Evolutionary conservation across 257 asterid species (phyloP).

Genomic region (Solanum etuberosum): DNA sequence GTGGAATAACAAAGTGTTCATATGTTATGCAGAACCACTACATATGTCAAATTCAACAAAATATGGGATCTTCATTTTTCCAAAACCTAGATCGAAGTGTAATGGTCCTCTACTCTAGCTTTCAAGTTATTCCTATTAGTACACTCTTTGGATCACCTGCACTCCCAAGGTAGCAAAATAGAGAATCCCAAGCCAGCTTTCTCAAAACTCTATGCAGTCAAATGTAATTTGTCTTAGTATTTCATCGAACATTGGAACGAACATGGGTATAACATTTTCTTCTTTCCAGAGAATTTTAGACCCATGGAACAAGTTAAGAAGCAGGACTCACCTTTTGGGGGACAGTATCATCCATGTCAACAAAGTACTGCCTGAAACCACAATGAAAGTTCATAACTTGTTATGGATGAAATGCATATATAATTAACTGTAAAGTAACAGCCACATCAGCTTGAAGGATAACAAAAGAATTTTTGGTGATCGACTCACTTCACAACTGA

Average conservation of each 20-base stretch:
- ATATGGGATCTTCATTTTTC: not conserved
- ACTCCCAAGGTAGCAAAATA: not conserved
- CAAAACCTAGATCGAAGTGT: not conserved
- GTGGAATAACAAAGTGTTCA: not conserved
- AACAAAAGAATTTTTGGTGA: not conserved
- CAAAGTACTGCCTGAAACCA: slow-evolving; percentile 42
- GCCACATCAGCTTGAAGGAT: not conserved
- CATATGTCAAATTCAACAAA: not conserved
- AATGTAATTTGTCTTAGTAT: not conserved
- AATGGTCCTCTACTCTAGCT: not conserved
- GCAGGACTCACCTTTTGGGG: slow-evolving; percentile 35
- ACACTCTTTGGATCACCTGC: not conserved
- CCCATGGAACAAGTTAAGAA: slow-evolving; percentile 1
- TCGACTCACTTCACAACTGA: slow-evolving; percentile 45
- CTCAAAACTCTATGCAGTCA: not conserved
- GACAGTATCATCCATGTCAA: slow-evolving; percentile 39
- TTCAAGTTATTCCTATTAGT: not conserved
- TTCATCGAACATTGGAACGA: not conserved
- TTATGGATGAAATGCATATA: not conserved
- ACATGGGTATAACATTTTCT: not conserved
- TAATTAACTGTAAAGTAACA: not conserved
- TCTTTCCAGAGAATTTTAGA: not conserved
- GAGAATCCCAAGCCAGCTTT: not conserved
- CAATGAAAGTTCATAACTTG: not conserved
- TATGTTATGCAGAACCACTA: not conserved